These are phyloP conservation scores for Glomus cerebriforme DNA, from an alignment of 192 early-diverging fungal genomes.

Conservation along the genomic window DNA sequence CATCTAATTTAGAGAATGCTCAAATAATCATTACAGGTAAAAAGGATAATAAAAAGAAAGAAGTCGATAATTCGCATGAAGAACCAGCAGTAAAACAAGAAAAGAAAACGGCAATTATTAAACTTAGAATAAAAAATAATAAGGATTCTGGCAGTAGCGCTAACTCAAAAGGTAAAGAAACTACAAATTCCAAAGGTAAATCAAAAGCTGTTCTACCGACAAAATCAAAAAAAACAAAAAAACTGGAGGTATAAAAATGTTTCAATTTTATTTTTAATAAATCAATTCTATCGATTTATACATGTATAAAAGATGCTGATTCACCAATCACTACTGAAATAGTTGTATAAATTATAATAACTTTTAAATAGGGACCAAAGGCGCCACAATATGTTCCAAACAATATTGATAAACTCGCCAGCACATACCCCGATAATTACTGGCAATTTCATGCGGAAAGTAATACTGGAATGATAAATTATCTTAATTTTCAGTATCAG, in stretches of 20 bases:
- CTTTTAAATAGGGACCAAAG: not conserved
- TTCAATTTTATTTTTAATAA: too few relatives aligned
- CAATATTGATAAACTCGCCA: constrained; percentile 51
- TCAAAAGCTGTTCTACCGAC: not conserved
- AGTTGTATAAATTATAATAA: not conserved
- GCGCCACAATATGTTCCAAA: constrained; percentile 51
- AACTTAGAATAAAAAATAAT: not conserved
- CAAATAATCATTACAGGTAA: not conserved
- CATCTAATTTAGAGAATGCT: not conserved
- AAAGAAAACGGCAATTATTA: not conserved
- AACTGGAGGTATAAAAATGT: not conserved
- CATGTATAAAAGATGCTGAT: not conserved
- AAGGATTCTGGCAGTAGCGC: not conserved
- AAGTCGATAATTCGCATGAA: not conserved
- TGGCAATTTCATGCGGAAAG: constrained; percentile 60
- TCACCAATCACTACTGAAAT: not conserved
- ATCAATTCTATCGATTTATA: not conserved
- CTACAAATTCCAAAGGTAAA: not conserved
- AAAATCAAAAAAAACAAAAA: not conserved
- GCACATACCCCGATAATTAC: constrained; percentile 62
- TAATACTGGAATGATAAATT: constrained; percentile 55
- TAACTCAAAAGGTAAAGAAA: not conserved
- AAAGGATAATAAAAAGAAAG: not conserved
- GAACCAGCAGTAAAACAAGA: not conserved
- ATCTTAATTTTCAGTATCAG: constrained; percentile 71